Evolutionary conservation across 495 filamentous ascomycete genomes (phyloP).

Genomic region (Neurospora sp.): DNA sequence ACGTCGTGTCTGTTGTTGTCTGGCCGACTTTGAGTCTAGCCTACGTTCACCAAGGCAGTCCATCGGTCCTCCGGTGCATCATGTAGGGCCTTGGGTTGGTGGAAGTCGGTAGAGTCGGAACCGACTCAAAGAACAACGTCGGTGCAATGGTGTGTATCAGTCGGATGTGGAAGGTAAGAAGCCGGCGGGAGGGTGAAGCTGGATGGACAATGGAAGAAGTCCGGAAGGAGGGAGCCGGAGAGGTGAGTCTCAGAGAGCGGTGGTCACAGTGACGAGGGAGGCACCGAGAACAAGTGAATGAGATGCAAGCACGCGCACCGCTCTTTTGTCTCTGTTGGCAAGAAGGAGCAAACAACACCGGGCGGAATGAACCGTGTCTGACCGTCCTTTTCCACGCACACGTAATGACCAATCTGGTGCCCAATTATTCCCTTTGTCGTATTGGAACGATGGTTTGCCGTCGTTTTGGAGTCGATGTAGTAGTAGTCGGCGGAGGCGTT

Average conservation of each 20-base stretch:
- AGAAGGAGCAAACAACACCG: not conserved
- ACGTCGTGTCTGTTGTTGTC: not conserved
- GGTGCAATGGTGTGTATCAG: not conserved
- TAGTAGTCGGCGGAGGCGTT: not conserved
- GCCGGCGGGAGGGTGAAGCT: not conserved
- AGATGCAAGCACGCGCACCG: not conserved
- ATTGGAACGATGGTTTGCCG: not conserved
- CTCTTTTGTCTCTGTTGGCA: not conserved
- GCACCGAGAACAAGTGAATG: not conserved
- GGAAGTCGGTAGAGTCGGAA: not conserved
- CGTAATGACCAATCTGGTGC: not conserved
- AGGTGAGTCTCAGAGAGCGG: not conserved
- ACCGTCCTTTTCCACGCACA: not conserved
- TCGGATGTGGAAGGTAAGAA: not conserved
- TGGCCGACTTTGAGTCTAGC: constrained; percentile 12
- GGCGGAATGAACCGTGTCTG: not conserved
- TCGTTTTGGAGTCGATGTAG: not conserved
- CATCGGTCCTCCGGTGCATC: constrained; percentile 8
- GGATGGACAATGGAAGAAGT: not conserved
- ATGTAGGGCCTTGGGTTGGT: not conserved
- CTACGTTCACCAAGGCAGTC: constrained; percentile 7
- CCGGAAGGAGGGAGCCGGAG: not conserved
- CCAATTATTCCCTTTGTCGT: not conserved
- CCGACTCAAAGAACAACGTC: not conserved
- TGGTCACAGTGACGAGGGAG: not conserved